Percentiles rank a stretch among this genome's conserved stretches.
Evolutionary conservation across 371 early-diverging fungal genomes (phyloP).

Genomic region (Gilbertella persicaria): DNA sequence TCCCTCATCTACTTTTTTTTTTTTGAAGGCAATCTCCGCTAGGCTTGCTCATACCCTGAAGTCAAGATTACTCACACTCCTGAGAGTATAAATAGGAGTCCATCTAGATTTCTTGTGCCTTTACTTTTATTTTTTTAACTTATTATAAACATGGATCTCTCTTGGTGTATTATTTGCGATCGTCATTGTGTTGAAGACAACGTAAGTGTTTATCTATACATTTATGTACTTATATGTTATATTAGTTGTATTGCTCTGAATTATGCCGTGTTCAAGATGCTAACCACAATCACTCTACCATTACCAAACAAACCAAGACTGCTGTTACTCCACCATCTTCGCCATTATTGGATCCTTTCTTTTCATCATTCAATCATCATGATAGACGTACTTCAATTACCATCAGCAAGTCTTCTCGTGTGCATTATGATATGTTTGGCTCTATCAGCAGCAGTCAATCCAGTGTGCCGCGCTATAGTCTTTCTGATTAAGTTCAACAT

Average conservation of each 20-base stretch:
- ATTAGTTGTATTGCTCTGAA: slow-evolving; percentile 32
- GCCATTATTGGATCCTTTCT: slow-evolving; percentile 28
- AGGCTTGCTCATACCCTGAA: not conserved
- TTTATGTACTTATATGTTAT: not conserved
- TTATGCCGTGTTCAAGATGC: slow-evolving; percentile 26
- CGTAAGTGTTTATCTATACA: slow-evolving; percentile 11
- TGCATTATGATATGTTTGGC: slow-evolving; percentile 1
- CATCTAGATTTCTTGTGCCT: not conserved
- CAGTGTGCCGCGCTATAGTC: slow-evolving; percentile 14
- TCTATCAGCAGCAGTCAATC: slow-evolving; percentile 6
- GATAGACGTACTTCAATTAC: slow-evolving; percentile 25
- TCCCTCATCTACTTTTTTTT: not conserved
- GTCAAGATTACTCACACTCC: slow-evolving; percentile 3
- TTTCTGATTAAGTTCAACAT: not conserved
- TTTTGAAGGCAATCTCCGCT: slow-evolving; percentile 2
- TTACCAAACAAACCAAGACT: not conserved
- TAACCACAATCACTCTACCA: slow-evolving; percentile 8
- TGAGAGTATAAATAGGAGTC: not conserved
- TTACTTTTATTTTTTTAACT: not conserved
- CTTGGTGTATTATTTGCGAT: slow-evolving; percentile 44
- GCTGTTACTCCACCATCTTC: slow-evolving; percentile 24
- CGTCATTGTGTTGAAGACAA: slow-evolving; percentile 33
- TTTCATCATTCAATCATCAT: slow-evolving; percentile 24
- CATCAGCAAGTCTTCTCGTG: slow-evolving; percentile 13
- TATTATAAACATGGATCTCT: slow-evolving; percentile 30